Percentiles rank a stretch among this genome's conserved stretches.
Evolutionary conservation across 2,329 filamentous ascomycete species (phyloP).

Genomic region (Colletotrichum nymphaeae): DNA sequence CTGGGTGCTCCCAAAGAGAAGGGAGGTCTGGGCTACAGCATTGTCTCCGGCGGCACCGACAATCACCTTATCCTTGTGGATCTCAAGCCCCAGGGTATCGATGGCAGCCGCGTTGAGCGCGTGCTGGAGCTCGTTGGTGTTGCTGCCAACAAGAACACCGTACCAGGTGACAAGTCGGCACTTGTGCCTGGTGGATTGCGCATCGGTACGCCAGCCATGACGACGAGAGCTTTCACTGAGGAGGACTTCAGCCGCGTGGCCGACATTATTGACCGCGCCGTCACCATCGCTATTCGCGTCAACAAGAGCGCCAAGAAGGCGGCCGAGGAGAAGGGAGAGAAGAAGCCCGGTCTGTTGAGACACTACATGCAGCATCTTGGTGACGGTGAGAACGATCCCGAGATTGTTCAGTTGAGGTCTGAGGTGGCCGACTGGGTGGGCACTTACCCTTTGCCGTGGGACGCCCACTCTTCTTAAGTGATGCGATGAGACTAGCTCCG

Average conservation of each 20-base stretch:
- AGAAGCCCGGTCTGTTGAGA: conserved; percentile 72
- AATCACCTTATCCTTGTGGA: conserved; percentile 96
- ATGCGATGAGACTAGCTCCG: not conserved
- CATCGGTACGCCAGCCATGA: conserved; percentile 98
- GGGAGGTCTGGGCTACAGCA: conserved; percentile 83
- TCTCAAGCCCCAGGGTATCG: conserved; percentile 87
- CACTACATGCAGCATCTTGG: conserved; percentile 76
- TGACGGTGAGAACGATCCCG: conserved; percentile 73
- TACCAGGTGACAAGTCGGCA: conserved; percentile 93
- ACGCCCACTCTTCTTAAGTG: conserved; percentile 44
- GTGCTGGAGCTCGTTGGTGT: conserved; percentile 93
- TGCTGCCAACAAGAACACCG: conserved; percentile 99
- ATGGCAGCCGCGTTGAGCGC: conserved; percentile 90
- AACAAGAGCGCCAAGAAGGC: conserved; percentile 78
- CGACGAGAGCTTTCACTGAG: conserved; percentile 89
- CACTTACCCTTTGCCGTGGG: conserved; percentile 79
- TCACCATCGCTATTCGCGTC: conserved; percentile 81
- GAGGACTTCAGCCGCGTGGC: conserved; percentile 90
- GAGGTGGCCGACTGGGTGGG: conserved; percentile 85
- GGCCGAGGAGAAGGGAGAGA: conserved; percentile 75
- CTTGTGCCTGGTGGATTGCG: conserved; percentile 92
- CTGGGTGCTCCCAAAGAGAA: conserved; percentile 76
- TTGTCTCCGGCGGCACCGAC: conserved; percentile 95
- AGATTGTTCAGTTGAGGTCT: conserved; percentile 78
- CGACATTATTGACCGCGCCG: conserved; percentile 85